Evolutionary conservation across 2,329 filamentous ascomycete genomes (phyloP), one percentile per base, ranked within the genome.

Genomic region (Cryphonectria parasitica): DNA sequence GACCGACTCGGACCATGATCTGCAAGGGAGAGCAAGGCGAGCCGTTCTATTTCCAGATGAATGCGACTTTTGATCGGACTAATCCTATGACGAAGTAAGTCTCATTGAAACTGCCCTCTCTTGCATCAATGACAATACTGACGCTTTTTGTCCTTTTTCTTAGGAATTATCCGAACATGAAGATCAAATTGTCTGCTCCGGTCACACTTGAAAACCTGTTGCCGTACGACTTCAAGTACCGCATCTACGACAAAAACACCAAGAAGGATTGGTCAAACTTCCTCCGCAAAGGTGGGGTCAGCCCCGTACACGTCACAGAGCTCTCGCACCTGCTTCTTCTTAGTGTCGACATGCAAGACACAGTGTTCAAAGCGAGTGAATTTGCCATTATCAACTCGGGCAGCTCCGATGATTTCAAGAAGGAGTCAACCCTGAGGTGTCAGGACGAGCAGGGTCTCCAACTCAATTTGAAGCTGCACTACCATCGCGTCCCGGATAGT

Each of bases 251-350:
- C 83, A 98, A 97, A 83, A 97, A 97, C 79, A 98, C 95, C 0
- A 97, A 95, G 85, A 97, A 97, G 79, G 96, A 99, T 79, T 99
- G 96, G 96, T 97, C 94, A 5, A 99, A 99, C 79, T 99, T 99
- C 82, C 83, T 99, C 63, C 90, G 96, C 70, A 98, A 98, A 80
- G 96, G 97, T 36, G 97, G 97, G 19, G 91, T 98, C 69, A 99
- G 96, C 79, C 97, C 97, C 0, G 95, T 99, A 0, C 96, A 99
- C 78, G 95, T 98, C 13, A 95, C 98, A 25, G 95, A 99, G 81
- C 85, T 99, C 28, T 98, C 95, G 0, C 97, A 98, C 80, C 85
- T 99, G 11, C 86, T 99, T 3, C 85, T 99, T 41, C 88, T 99
- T 76, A 98, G 95, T 77, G 88, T 99, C 73, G 95, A 98, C 77